Evolutionary conservation across 2,329 filamentous ascomycete genomes (phyloP), one percentile per base, ranked within the genome.

Genomic region (Juglanconis oblonga): DNA sequence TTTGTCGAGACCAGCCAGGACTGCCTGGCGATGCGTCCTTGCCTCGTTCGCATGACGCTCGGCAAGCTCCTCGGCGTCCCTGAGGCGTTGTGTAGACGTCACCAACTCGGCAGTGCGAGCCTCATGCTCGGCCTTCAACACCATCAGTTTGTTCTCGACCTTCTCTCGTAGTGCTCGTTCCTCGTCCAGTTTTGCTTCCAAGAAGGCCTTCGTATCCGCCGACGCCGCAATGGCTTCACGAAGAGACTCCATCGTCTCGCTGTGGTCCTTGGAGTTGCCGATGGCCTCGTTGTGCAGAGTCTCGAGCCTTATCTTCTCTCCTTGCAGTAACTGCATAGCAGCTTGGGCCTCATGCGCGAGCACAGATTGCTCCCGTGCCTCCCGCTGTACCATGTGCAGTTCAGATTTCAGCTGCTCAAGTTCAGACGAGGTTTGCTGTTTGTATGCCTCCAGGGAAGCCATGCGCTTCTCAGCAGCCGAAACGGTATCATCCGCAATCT

Each of bases 41-140:
- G 95, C 94, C 76, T 99, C 96, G 66, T 87, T 86, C 5, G 93
- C 91, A 72, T 97, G 88, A 66, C 89, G 92, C 69, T 96, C 90
- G 1, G 91, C 90, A 49, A 98, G 77, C 69, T 97, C 92, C 74
- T 99, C 92, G 0, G 91, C 87, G 72, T 97, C 93, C 45, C 85
- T 87, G 52, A 99, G 77, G 54, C 90, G 87, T 66, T 92, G 87
- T 1, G 84, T 88, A 0, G 87, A 82, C 24, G 83, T 83, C 49
- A 92, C 91, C 3, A 98, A 80, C 70, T 99, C 94, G 0, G 86
- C 81, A 9, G 86, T 89, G 38, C 87, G 85, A 55, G 90, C 84
- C 70, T 98, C 95, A 68, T 96, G 90, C 70, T 98, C 92, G 29
- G 86, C 81, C 72, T 88, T 89, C 44, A 98, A 82, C 65, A 90